A percentile compares a stretch with the other conserved stretches of the same genome.
Conservation (phyloP, 73 alveolate species). For the Breviolum minutum region DNA sequence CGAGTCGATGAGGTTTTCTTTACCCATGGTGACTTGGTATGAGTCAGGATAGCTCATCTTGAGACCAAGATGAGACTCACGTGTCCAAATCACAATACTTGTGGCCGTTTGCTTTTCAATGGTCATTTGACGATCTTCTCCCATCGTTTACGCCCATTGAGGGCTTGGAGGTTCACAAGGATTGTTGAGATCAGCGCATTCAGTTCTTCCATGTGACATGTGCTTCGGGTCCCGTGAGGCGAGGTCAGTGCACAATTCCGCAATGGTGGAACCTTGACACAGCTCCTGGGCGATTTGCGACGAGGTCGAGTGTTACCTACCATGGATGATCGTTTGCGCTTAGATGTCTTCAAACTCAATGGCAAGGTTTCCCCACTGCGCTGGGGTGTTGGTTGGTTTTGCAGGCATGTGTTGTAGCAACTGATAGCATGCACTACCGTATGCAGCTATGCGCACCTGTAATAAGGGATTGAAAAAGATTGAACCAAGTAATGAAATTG, state of each 20-base stretch:
- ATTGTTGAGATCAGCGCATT: background rate
- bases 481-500: background rate
- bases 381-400: too few species aligned
- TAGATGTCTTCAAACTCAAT: constrained; percentile 27
- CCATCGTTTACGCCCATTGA: background rate
- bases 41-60: background rate
- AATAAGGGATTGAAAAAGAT: background rate
- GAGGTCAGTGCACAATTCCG: constrained; percentile 42
- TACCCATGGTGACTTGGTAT: constrained; percentile 4
- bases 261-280: constrained; percentile 21
- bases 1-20: constrained; percentile 19
- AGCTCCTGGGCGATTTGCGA: constrained; percentile 28
- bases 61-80: too few species aligned
- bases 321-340: constrained; percentile 22
- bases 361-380: background rate
- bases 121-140: too few species aligned
- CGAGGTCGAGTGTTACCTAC: constrained; percentile 37
- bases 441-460: background rate
- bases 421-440: background rate
- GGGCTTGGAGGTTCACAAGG: background rate
- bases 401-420: background rate
- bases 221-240: background rate
- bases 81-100: too few species aligned
- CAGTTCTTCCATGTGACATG: background rate
- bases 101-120: too few species aligned